A percentile compares a stretch with the other conserved stretches of the same genome.
Conservation (phyloP, 495 filamentous ascomycete genomes). For the Sordaria brevicollis region DNA sequence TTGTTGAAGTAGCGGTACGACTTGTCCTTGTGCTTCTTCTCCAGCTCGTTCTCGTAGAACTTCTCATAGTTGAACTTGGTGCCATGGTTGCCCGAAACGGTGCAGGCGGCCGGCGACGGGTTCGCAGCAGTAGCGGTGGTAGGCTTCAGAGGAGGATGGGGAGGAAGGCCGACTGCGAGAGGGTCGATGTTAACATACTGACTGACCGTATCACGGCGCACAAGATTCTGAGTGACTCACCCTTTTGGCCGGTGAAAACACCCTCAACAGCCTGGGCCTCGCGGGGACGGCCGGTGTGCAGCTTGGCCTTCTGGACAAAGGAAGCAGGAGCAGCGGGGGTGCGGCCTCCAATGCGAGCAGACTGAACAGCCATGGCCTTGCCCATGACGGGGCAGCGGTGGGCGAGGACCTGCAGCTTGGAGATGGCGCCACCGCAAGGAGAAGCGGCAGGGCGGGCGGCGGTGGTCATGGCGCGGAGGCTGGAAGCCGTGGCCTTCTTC, state of each 20-base stretch:
- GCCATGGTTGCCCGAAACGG: constrained; percentile 14
- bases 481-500: constrained; percentile 81
- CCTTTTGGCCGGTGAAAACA: constrained; percentile 46
- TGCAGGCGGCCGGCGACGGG: constrained; percentile 8
- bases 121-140: constrained; percentile 16
- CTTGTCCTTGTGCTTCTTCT: constrained; percentile 99
- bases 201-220: not conserved
- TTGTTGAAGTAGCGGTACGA: constrained; percentile 99
- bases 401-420: constrained; percentile 89
- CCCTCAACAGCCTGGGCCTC: constrained; percentile 63
- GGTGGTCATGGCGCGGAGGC: constrained; percentile 81
- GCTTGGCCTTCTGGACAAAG: constrained; percentile 50
- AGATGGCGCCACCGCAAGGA: constrained; percentile 84
- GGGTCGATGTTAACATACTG: constrained; percentile 6
- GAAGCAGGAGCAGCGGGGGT: constrained; percentile 23
- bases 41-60: constrained; percentile 80
- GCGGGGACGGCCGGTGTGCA: constrained; percentile 68
- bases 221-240: constrained; percentile 28
- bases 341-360: constrained; percentile 37
- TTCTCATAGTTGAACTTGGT: constrained; percentile 77
- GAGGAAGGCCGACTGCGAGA: constrained; percentile 28
- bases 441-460: constrained; percentile 57
- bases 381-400: constrained; percentile 98
- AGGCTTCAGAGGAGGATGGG: constrained; percentile 23
- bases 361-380: constrained; percentile 88